phyloP scores from a whole-genome alignment of 345 rosid genomes.

The thale cress (Arabidopsis thaliana) region TAIR10.1 NC_003071.7:816501-817000 shows the following conservation, averaged over 20 bases:
- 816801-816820: not conserved
- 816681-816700: not conserved
- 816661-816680: too few relatives aligned
- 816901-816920: conserved; percentile 17
- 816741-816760: not conserved
- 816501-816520: too few relatives aligned
- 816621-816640: too few relatives aligned
- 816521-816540: too few relatives aligned
- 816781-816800: not conserved
- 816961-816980: not conserved
- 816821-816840: conserved; percentile 32
- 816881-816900: conserved; percentile 44
- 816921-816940: not conserved
- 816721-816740: not conserved
- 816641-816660: too few relatives aligned
- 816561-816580: too few relatives aligned
- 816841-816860: conserved; percentile 31
- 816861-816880: conserved; percentile 43
- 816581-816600: too few relatives aligned
- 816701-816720: not conserved
- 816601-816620: too few relatives aligned
- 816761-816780: not conserved
- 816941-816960: conserved; percentile 4
- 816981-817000: not conserved
- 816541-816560: too few relatives aligned